phyloP scores from a whole-genome alignment of 2,329 filamentous ascomycete species.

The Penicillium sp. region DNA sequence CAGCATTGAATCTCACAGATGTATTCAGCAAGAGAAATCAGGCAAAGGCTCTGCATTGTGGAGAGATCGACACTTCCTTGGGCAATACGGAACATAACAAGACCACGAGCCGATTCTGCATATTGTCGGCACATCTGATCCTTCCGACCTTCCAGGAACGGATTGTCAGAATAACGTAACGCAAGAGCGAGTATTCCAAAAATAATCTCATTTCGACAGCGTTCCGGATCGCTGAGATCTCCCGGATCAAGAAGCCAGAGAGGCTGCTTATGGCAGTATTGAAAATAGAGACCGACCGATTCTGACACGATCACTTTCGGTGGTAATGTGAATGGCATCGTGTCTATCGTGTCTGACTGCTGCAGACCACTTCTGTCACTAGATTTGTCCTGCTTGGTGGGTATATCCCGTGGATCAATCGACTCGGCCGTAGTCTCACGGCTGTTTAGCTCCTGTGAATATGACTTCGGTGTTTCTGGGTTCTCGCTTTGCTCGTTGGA shows the following conservation, averaged over 20 bases:
- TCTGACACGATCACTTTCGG: conserved; percentile 23
- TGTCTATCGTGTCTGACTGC: conserved; percentile 11
- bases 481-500: conserved; percentile 11
- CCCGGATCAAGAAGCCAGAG: conserved; percentile 40
- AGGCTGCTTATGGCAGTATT: conserved; percentile 41
- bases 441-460: conserved; percentile 2
- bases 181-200: conserved; percentile 36
- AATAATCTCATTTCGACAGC: conserved; percentile 31
- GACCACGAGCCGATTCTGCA: conserved; percentile 40
- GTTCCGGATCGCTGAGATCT: conserved; percentile 25
- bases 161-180: conserved; percentile 28
- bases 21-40: conserved; percentile 55
- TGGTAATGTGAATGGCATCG: conserved; percentile 18
- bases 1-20: conserved; percentile 42
- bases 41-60: conserved; percentile 56
- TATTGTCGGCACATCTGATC: conserved; percentile 33
- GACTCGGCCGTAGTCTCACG: conserved; percentile 11
- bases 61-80: conserved; percentile 54
- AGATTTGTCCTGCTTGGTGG: not conserved
- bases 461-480: conserved; percentile 16
- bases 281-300: conserved; percentile 34
- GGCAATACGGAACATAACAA: conserved; percentile 53
- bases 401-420: not conserved
- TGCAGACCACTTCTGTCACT: conserved; percentile 7
- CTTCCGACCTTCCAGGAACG: conserved; percentile 17